These are phyloP conservation scores for Arabidopsis arenosa DNA, from an alignment of 345 rosid genomes.

Conservation along the genomic window DNA sequence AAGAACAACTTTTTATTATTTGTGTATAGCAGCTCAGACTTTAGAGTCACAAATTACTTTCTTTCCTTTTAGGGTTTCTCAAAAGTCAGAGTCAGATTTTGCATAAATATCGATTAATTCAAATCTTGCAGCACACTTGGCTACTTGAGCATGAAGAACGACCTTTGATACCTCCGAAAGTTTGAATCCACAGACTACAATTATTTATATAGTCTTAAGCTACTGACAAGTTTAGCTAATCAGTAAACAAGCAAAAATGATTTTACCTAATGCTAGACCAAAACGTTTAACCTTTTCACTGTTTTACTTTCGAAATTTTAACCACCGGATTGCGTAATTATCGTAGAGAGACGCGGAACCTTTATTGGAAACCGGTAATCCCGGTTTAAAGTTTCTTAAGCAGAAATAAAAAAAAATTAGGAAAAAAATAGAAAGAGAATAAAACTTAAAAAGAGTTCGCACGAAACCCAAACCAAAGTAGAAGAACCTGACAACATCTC, in stretches of 20 bases:
- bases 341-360: slow-evolving; percentile 38
- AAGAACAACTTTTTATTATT: slow-evolving; percentile 4
- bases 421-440: not conserved
- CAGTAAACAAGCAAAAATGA: not conserved
- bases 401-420: not conserved
- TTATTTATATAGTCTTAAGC: slow-evolving; percentile 14
- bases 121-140: slow-evolving; percentile 11
- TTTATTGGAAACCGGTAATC: too few relatives aligned
- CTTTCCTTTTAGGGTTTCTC: slow-evolving; percentile 25
- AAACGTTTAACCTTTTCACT: not conserved
- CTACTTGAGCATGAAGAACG: slow-evolving; percentile 15
- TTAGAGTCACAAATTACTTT: not conserved
- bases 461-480: slow-evolving; percentile 35
- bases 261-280: not conserved
- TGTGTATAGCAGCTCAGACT: too few relatives aligned
- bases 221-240: slow-evolving; percentile 12
- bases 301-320: not conserved
- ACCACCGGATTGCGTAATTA: slow-evolving; percentile 30
- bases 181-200: not conserved
- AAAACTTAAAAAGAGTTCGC: slow-evolving; percentile 35
- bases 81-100: slow-evolving; percentile 34
- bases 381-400: slow-evolving; percentile 37
- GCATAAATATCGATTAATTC: slow-evolving; percentile 11
- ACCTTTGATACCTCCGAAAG: slow-evolving; percentile 35
- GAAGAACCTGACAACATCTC: slow-evolving; percentile 44